These are phyloP conservation scores for Tricladium varicosporioides DNA, from an alignment of 2,329 filamentous ascomycete species.

Conservation along the genomic window DNA sequence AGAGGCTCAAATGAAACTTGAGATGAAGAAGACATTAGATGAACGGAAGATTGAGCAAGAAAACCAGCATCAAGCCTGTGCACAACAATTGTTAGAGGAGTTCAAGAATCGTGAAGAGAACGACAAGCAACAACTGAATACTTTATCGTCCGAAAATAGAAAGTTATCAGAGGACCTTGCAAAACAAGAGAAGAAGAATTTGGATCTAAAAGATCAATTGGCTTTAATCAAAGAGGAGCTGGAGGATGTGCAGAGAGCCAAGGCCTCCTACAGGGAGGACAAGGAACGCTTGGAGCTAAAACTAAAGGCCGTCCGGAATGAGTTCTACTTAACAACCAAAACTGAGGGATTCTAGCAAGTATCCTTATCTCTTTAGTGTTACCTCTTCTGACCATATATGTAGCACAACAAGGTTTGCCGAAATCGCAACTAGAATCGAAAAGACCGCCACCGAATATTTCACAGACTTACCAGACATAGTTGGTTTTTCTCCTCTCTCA, in stretches of 20 bases:
- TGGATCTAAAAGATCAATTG: neutral
- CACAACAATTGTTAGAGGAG: conserved; percentile 8
- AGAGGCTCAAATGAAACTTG: neutral
- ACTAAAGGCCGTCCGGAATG: neutral
- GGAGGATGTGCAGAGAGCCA: neutral
- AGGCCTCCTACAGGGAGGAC: neutral
- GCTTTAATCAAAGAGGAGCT: neutral
- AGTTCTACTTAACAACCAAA: neutral
- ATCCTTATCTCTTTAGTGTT: neutral
- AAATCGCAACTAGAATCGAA: conserved; percentile 6
- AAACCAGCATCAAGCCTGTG: conserved; percentile 1
- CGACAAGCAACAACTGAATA: neutral
- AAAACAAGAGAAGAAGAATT: neutral
- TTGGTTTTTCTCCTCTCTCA: neutral
- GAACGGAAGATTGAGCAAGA: conserved; percentile 4
- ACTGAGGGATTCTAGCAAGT: conserved; percentile 14
- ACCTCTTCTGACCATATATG: too few species aligned
- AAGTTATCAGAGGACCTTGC: neutral
- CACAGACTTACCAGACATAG: conserved; percentile 6
- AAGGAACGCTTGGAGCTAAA: neutral
- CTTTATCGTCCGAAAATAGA: neutral
- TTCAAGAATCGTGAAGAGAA: conserved; percentile 6
- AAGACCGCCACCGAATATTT: conserved; percentile 13
- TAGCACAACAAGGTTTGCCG: conserved; percentile 9
- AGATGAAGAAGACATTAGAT: neutral